These are phyloP conservation scores for Podospora tetraspora DNA, from an alignment of 495 filamentous ascomycete species.

Conservation along the genomic window DNA sequence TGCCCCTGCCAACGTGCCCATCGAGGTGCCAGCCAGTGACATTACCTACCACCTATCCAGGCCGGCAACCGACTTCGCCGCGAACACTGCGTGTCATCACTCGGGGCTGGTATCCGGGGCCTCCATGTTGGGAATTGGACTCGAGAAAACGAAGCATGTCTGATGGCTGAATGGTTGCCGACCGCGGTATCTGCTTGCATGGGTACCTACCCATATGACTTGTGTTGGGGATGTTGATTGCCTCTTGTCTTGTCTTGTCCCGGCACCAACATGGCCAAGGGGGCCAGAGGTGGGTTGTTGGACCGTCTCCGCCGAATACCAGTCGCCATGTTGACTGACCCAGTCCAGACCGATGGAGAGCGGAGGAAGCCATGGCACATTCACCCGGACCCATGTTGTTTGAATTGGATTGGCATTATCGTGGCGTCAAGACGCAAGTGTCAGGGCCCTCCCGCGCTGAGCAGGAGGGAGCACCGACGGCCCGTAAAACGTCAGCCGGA, in stretches of 20 bases:
- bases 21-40: too few species aligned
- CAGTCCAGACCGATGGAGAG: not conserved
- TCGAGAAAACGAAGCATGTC: not conserved
- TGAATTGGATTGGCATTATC: not conserved
- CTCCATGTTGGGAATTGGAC: too few species aligned
- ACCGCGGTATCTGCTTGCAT: too few species aligned
- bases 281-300: not conserved
- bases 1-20: too few species aligned
- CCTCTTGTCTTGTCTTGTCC: not conserved
- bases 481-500: slow-evolving; percentile 23
- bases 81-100: not conserved
- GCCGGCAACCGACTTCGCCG: not conserved
- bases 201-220: too few species aligned
- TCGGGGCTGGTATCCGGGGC: not conserved
- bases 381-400: not conserved
- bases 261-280: not conserved
- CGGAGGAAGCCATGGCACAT: not conserved
- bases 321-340: not conserved
- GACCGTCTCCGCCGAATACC: not conserved
- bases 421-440: not conserved
- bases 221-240: not conserved
- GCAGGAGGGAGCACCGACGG: not conserved
- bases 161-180: not conserved
- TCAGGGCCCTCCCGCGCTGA: not conserved
- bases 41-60: too few species aligned